phyloP scores from a whole-genome alignment of 495 filamentous ascomycete genomes.

The Tuber magnatum region DNA sequence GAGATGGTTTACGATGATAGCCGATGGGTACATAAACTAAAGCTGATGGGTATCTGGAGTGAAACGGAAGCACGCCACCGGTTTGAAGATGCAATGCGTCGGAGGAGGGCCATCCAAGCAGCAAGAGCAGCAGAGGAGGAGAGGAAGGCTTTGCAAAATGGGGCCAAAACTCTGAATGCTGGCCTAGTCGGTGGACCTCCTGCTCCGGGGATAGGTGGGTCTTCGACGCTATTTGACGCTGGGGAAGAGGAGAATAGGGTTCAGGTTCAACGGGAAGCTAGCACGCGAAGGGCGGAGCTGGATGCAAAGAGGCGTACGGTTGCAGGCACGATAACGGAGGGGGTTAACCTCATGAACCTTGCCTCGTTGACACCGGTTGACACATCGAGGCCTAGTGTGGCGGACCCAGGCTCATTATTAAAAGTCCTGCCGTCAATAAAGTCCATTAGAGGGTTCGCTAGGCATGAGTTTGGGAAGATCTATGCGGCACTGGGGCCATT shows the following conservation, averaged over 20 bases:
- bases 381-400: slow-evolving; percentile 14
- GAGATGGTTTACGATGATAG: slow-evolving; percentile 99
- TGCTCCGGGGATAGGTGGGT: slow-evolving; percentile 28
- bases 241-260: slow-evolving; percentile 28
- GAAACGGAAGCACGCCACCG: slow-evolving; percentile 74
- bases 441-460: slow-evolving; percentile 77
- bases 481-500: slow-evolving; percentile 82
- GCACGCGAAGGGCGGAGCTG: slow-evolving; percentile 15
- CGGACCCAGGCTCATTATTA: slow-evolving; percentile 56
- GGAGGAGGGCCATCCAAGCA: slow-evolving; percentile 56
- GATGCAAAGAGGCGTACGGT: neutral
- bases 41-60: slow-evolving; percentile 85
- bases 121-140: slow-evolving; percentile 50
- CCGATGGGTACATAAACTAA: slow-evolving; percentile 79
- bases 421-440: slow-evolving; percentile 58
- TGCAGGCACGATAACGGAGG: slow-evolving; percentile 37
- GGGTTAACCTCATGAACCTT: slow-evolving; percentile 44
- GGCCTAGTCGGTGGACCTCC: neutral
- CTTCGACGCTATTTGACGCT: slow-evolving; percentile 62
- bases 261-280: slow-evolving; percentile 16
- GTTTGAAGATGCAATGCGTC: slow-evolving; percentile 65
- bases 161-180: neutral
- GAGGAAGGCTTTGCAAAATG: slow-evolving; percentile 13
- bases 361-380: slow-evolving; percentile 17
- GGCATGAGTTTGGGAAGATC: slow-evolving; percentile 83